Percentiles rank a stretch among this genome's conserved stretches.
These are phyloP conservation scores for Sabuloglossum arenarium DNA, from an alignment of 495 filamentous ascomycete genomes.

Conservation along the genomic window DNA sequence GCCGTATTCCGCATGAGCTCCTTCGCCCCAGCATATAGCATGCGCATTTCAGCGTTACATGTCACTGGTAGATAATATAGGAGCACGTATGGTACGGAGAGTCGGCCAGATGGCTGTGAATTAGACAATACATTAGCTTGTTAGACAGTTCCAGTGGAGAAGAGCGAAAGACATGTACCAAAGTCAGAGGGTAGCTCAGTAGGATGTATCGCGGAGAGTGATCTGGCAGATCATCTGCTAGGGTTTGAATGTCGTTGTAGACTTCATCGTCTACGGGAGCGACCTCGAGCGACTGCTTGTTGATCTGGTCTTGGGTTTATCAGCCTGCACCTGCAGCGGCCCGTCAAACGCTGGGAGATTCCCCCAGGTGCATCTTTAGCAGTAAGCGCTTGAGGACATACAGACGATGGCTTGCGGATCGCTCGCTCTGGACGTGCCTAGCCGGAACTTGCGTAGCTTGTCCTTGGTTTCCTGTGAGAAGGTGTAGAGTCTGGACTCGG, in stretches of 20 bases:
- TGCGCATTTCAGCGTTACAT: slow-evolving; percentile 61
- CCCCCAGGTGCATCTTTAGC: not conserved
- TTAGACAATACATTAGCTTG: not conserved
- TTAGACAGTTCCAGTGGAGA: slow-evolving; percentile 12
- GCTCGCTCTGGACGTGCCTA: slow-evolving; percentile 73
- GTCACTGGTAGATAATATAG: slow-evolving; percentile 83
- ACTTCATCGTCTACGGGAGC: slow-evolving; percentile 49
- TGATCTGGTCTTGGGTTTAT: slow-evolving; percentile 50
- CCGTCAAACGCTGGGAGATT: not conserved
- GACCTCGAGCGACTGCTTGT: slow-evolving; percentile 74
- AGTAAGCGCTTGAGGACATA: slow-evolving; percentile 16
- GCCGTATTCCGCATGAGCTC: slow-evolving; percentile 84
- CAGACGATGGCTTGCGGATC: slow-evolving; percentile 83
- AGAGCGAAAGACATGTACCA: slow-evolving; percentile 28
- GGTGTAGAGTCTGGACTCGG: slow-evolving; percentile 78
- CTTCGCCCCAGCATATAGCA: slow-evolving; percentile 90
- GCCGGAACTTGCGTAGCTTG: slow-evolving; percentile 76
- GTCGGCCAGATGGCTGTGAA: slow-evolving; percentile 34
- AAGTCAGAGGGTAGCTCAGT: slow-evolving; percentile 69
- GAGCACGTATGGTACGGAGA: slow-evolving; percentile 70
- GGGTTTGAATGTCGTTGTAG: slow-evolving; percentile 56
- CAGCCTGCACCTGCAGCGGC: slow-evolving; percentile 9
- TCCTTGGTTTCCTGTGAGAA: slow-evolving; percentile 78
- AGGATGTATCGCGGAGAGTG: slow-evolving; percentile 75
- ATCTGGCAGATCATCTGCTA: slow-evolving; percentile 83